These are phyloP conservation scores for Aspergillus ibericus DNA, from an alignment of 2,329 filamentous ascomycete species.

Conservation along the genomic window DNA sequence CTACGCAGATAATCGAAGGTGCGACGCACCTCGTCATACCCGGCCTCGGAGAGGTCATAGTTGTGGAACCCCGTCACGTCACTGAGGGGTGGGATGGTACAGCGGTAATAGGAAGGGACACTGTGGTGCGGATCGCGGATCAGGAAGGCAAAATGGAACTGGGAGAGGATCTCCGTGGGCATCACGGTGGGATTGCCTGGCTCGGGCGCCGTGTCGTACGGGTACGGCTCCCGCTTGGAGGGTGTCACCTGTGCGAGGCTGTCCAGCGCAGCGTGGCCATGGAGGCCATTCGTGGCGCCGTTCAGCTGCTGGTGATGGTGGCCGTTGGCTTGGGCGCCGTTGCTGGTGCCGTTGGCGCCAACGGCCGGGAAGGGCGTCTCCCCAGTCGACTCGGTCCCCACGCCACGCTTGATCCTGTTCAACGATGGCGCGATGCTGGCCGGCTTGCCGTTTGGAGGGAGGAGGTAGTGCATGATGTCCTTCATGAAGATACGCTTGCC, in stretches of 20 bases:
- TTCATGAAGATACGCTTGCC: constrained; percentile 96
- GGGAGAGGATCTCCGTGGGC: constrained; percentile 68
- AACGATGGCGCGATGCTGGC: constrained; percentile 79
- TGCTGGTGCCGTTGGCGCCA: constrained; percentile 23
- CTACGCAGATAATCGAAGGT: constrained; percentile 81
- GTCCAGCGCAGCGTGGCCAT: constrained; percentile 7
- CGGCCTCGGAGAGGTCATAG: constrained; percentile 85
- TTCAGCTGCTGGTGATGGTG: constrained; percentile 21
- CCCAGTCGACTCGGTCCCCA: constrained; percentile 43
- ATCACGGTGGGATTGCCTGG: constrained; percentile 80
- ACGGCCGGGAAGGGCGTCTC: constrained; percentile 16
- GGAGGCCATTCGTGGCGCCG: constrained; percentile 11
- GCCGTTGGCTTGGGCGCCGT: constrained; percentile 23
- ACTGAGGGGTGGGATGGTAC: constrained; percentile 84
- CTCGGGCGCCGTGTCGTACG: constrained; percentile 61
- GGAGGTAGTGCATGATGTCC: constrained; percentile 90
- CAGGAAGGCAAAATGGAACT: constrained; percentile 93
- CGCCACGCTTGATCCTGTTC: constrained; percentile 56
- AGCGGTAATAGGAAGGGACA: constrained; percentile 92
- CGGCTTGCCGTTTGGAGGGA: constrained; percentile 69
- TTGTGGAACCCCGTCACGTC: constrained; percentile 79
- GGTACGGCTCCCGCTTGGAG: constrained; percentile 46
- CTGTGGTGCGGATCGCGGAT: constrained; percentile 92
- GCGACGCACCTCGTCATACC: constrained; percentile 82
- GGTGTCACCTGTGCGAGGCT: background rate